These are phyloP conservation scores for Cladophialophora exuberans DNA, from an alignment of 2,329 filamentous ascomycete genomes.

Conservation along the genomic window DNA sequence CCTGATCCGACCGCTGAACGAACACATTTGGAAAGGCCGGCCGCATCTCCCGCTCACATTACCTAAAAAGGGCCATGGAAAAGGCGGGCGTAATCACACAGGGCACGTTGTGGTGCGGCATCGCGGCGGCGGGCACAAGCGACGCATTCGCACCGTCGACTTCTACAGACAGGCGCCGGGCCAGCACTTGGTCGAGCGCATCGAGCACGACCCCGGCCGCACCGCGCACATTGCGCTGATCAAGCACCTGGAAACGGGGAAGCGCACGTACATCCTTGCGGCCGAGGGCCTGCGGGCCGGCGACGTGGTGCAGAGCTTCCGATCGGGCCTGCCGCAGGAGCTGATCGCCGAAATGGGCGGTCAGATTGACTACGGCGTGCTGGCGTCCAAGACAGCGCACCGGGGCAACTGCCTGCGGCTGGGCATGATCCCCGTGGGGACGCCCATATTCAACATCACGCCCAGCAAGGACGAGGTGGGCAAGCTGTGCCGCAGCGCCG, in stretches of 20 bases:
- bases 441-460: slow-evolving; percentile 86
- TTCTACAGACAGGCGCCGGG: slow-evolving; percentile 79
- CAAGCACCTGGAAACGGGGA: slow-evolving; percentile 71
- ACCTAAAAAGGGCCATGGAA: slow-evolving; percentile 87
- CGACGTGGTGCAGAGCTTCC: slow-evolving; percentile 89
- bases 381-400: slow-evolving; percentile 92
- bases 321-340: slow-evolving; percentile 82
- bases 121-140: slow-evolving; percentile 87
- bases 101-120: slow-evolving; percentile 88
- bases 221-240: slow-evolving; percentile 91
- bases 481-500: slow-evolving; percentile 92
- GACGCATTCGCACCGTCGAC: slow-evolving; percentile 89
- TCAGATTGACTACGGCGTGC: slow-evolving; percentile 87
- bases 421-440: slow-evolving; percentile 95
- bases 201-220: slow-evolving; percentile 93
- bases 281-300: slow-evolving; percentile 91
- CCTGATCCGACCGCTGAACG: slow-evolving; percentile 88
- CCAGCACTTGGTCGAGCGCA: slow-evolving; percentile 84
- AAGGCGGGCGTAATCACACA: slow-evolving; percentile 88
- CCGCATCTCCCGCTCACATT: slow-evolving; percentile 82
- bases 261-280: slow-evolving; percentile 91
- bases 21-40: slow-evolving; percentile 94
- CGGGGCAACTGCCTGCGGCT: slow-evolving; percentile 93
- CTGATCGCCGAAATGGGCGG: slow-evolving; percentile 92
- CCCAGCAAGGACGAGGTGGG: slow-evolving; percentile 68